Evolutionary conservation across 805 yeast species (phyloP), one percentile per base, ranked within the genome.

Genomic region (Myxozyma melibiosi): DNA sequence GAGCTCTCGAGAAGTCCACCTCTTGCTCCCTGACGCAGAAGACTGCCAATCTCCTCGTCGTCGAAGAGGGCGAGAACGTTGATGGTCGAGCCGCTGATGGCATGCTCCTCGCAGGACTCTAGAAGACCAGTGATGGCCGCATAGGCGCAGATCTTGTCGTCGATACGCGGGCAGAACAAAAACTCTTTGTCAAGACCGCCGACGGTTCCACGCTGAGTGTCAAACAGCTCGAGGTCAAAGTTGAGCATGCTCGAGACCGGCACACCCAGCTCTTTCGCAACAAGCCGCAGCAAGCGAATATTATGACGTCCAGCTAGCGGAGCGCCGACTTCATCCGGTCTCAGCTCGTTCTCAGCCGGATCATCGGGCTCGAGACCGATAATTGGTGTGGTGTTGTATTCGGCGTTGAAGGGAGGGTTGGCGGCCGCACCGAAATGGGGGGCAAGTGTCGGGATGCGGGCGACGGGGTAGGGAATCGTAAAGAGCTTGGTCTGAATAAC

Each of bases 21-120:
- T 67, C 81, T 82, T 47, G 90, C 90, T 65, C 96, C 96, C 65
- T 84, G 88, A 71, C 92, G 81, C 4, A 90, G 78, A 34, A 83
- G 79, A 5, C 92, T 85, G 8, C 96, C 96, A 55, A 89, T 80
- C 73, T 89, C 96, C 73, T 89, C 96, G 69, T 86, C 83, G 67
- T 88, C 94, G 65, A 81, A 86, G 63, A 86, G 74, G 2, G 85
- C 84, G 1, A 85, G 89, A 53, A 84, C 71, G 31, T 82, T 77
- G 39, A 74, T 62, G 16, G 68, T 65, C 40, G 45, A 45, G 24
- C 70, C 67, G 13, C 68, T 56, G 28, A 63, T 64, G 44, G 73
- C 75, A 25, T 64, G 63, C 44, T 72, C 70, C 18, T 58, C 60
- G n/a, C 78, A 67, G 35, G 72, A 73, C 57, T 78, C 80, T 45